Evolutionary conservation across 371 early-diverging fungal species (phyloP).

Genomic region (Mortierella sp.): DNA sequence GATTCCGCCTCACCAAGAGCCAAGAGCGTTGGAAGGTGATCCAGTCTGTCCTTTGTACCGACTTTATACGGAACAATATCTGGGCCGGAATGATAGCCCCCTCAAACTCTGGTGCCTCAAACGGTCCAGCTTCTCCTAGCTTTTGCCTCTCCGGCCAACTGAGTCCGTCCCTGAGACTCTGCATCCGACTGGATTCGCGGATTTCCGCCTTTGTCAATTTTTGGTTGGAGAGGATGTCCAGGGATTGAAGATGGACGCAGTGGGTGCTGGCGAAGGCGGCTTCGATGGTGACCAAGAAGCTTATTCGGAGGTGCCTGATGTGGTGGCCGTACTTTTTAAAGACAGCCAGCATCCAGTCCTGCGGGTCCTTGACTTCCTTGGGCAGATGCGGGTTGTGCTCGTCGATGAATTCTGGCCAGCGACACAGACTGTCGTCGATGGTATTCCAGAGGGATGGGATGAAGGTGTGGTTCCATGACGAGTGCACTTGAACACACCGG

Average conservation of each 20-base stretch:
- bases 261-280: background rate
- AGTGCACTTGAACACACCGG: background rate
- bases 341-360: background rate
- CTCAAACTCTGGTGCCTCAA: background rate
- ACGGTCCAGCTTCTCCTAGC: background rate
- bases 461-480: background rate
- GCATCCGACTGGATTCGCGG: background rate
- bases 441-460: background rate
- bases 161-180: background rate
- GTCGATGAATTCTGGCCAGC: background rate
- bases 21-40: background rate
- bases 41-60: background rate
- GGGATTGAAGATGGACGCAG: background rate
- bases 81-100: background rate
- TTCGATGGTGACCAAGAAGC: background rate
- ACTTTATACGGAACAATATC: background rate
- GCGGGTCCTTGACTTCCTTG: background rate
- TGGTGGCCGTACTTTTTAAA: background rate
- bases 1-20: background rate
- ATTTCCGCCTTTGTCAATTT: background rate
- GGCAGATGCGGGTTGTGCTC: background rate
- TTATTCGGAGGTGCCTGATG: background rate
- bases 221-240: background rate
- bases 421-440: conserved; percentile 1
- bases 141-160: background rate